These are phyloP conservation scores for Blastobotrys indianensis DNA, from an alignment of 1,139 yeast species.

Conservation along the genomic window DNA sequence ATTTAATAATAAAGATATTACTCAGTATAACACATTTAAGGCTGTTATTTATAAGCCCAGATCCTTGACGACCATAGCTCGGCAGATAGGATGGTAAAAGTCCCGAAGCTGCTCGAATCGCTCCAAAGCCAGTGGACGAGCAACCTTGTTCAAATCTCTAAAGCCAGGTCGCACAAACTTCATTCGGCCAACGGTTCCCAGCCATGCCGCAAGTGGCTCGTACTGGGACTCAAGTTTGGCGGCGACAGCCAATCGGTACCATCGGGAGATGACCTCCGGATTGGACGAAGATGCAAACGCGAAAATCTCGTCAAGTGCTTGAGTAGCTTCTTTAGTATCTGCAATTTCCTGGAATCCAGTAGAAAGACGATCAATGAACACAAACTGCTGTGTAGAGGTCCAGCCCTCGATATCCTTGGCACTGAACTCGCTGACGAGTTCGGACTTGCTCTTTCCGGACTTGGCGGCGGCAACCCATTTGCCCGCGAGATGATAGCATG, in stretches of 20 bases:
- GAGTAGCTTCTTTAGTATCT: slow-evolving; percentile 27
- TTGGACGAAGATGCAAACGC: slow-evolving; percentile 50
- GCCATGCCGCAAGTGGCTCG: slow-evolving; percentile 63
- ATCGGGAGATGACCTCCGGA: slow-evolving; percentile 77
- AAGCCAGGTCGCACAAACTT: slow-evolving; percentile 89
- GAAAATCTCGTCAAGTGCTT: slow-evolving; percentile 45
- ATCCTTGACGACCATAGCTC: slow-evolving; percentile 72
- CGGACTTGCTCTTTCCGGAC: slow-evolving; percentile 21
- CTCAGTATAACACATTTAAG: too few species aligned
- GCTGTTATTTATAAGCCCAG: slow-evolving; percentile 24
- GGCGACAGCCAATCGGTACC: slow-evolving; percentile 51
- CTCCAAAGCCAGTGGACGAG: slow-evolving; percentile 55
- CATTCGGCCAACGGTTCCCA: slow-evolving; percentile 92
- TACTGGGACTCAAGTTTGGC: slow-evolving; percentile 43
- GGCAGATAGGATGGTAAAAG: slow-evolving; percentile 81
- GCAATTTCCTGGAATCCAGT: slow-evolving; percentile 29
- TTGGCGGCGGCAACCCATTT: slow-evolving; percentile 49
- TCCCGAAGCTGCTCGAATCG: slow-evolving; percentile 56
- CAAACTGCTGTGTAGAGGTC: slow-evolving; percentile 70
- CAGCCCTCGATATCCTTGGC: slow-evolving; percentile 48
- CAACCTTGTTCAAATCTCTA: slow-evolving; percentile 56
- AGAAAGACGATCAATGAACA: slow-evolving; percentile 63
- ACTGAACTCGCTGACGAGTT: slow-evolving; percentile 31
- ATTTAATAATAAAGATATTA: too few species aligned
- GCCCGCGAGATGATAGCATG: slow-evolving; percentile 59